Percentiles rank a stretch among this genome's conserved stretches.
phyloP scores from a whole-genome alignment of 306 rosid species.

The Erythrophleum fordii region DNA sequence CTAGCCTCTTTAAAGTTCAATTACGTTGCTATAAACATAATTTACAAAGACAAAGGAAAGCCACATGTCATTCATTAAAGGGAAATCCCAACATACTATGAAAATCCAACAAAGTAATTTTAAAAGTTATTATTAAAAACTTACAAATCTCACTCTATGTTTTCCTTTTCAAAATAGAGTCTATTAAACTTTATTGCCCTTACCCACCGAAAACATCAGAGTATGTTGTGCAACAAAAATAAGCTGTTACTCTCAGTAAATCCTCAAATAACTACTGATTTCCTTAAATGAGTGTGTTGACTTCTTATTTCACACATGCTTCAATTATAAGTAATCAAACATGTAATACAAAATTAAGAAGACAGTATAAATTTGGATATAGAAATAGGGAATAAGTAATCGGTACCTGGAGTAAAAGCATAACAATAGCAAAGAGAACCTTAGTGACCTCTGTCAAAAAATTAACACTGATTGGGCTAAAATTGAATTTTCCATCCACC shows the following conservation, averaged over 20 bases:
- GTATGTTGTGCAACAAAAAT: neutral
- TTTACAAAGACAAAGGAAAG: neutral
- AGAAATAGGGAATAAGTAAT: slow-evolving; percentile 27
- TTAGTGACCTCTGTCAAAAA: slow-evolving; percentile 90
- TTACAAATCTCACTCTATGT: neutral
- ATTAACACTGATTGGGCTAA: slow-evolving; percentile 98
- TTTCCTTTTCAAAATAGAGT: neutral
- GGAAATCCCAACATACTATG: neutral
- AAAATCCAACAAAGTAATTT: neutral
- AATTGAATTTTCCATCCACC: slow-evolving; percentile 97
- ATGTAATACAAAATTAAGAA: neutral
- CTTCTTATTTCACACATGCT: slow-evolving; percentile 28
- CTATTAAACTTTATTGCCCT: neutral
- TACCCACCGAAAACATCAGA: neutral
- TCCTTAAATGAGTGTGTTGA: slow-evolving; percentile 8
- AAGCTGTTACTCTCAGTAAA: neutral
- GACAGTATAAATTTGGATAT: slow-evolving; percentile 26
- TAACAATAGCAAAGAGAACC: slow-evolving; percentile 87
- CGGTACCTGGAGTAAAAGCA: slow-evolving; percentile 88
- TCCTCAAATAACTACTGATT: neutral
- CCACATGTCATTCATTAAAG: neutral
- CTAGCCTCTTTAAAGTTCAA: neutral
- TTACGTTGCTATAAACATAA: neutral
- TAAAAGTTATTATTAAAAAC: neutral
- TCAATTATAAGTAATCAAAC: slow-evolving; percentile 9